phyloP scores from a whole-genome alignment of 176 grass and related monocot genomes.

The Tillandsia leiboldiana region DNA sequence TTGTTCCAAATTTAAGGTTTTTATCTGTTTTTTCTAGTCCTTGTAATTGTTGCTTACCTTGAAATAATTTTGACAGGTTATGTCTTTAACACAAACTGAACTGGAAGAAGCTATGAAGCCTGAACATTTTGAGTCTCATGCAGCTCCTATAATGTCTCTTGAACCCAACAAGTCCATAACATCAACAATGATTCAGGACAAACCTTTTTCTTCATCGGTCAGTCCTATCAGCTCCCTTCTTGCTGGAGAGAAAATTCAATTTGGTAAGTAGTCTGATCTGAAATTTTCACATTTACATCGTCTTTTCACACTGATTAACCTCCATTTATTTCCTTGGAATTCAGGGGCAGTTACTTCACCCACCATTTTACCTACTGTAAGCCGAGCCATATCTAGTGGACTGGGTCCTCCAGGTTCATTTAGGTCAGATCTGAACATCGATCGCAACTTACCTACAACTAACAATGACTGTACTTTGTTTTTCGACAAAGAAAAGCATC shows the following conservation, averaged over 20 bases:
- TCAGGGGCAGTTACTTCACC: slow-evolving; percentile 82
- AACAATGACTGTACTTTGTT: slow-evolving; percentile 31
- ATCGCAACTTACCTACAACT: slow-evolving; percentile 28
- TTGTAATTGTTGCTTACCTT: not conserved
- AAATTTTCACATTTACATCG: slow-evolving; percentile 10
- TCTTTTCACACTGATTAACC: slow-evolving; percentile 1
- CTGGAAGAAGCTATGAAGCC: slow-evolving; percentile 97
- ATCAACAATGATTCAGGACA: slow-evolving; percentile 34
- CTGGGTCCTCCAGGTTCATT: slow-evolving; percentile 74
- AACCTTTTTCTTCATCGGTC: slow-evolving; percentile 38
- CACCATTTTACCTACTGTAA: slow-evolving; percentile 49
- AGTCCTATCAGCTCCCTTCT: slow-evolving; percentile 79
- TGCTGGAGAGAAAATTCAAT: slow-evolving; percentile 89
- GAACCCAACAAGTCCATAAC: slow-evolving; percentile 42
- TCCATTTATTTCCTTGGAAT: slow-evolving; percentile 9
- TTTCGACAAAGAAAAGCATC: slow-evolving; percentile 41
- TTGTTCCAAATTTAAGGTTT: not conserved
- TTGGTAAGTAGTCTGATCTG: slow-evolving; percentile 52
- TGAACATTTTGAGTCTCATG: slow-evolving; percentile 57
- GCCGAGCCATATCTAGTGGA: slow-evolving; percentile 48
- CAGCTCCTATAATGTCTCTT: slow-evolving; percentile 39
- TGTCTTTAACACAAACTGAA: slow-evolving; percentile 92
- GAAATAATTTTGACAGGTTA: slow-evolving; percentile 48
- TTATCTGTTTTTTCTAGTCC: not conserved
- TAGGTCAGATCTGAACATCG: slow-evolving; percentile 52